Evolutionary conservation across 805 yeast genomes (phyloP), one percentile per base, ranked within the genome.

Genomic region (Starmerella stigmatis): DNA sequence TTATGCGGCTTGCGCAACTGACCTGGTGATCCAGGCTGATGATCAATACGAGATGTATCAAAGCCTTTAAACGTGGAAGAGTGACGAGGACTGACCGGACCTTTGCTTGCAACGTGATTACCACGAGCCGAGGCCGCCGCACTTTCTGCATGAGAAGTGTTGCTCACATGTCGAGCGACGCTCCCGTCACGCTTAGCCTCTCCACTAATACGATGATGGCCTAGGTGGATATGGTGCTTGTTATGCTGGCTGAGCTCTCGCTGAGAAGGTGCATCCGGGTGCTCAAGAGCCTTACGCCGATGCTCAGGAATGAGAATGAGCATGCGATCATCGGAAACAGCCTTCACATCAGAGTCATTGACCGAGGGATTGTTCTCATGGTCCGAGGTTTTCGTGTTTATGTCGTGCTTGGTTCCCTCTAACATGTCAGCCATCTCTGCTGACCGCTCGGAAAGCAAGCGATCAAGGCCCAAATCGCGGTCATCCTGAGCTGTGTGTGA

Each of bases 401-500:
- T 22, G 13, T 12, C 6, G 4, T 15, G 9, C 41, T 27, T 26
- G 12, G 19, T 25, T 13, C 33, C 33, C 1, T 37, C 33, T 4
- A 27, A 26, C 21, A 12, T 16, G 26, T 11, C 6, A 19, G 27
- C 23, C 22, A 26, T 28, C 9, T 11, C 10, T 17, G 23, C 11
- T 26, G 22, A 3, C 13, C 17, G 43, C 15, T 27, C 7, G 50
- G 51, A 19, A 56, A 49, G 22, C 60, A 51, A 17, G 21, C 32
- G 28, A n/a, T 26, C 35, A 2, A 48, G 45, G 26, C 27, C 38
- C 6, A 47, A 16, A 17, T 50, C 51, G 3, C 47, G 46, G 16
- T 47, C 51, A 20, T 47, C 49, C 20, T 48, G 35, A 17, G 17
- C 28, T 28, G 53, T 29, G 28, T 44, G 45, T 15, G n/a, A 2